Evolutionary conservation across 768 basidiomycete species (phyloP).

Genomic region (Trametes sanguinea): DNA sequence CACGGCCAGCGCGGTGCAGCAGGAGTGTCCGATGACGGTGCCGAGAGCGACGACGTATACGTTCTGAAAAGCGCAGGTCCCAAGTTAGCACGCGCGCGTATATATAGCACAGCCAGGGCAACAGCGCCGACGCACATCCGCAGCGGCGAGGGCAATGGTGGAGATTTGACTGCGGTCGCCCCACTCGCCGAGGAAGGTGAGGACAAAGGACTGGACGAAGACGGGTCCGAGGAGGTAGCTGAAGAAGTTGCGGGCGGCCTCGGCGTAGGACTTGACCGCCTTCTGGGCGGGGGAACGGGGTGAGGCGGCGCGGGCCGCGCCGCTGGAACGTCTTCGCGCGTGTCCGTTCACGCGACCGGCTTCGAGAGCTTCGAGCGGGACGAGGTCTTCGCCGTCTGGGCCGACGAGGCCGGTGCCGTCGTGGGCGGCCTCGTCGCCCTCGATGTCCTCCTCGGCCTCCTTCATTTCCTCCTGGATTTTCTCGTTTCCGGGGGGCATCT

Average conservation of each 20-base stretch:
- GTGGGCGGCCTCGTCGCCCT: constrained; percentile 66
- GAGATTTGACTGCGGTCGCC: constrained; percentile 97
- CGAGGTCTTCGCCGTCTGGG: constrained; percentile 40
- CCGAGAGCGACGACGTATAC: constrained; percentile 90
- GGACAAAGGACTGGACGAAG: constrained; percentile 90
- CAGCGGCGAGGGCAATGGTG: constrained; percentile 92
- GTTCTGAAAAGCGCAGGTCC: constrained; percentile 55
- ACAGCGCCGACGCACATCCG: constrained; percentile 60
- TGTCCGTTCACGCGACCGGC: constrained; percentile 49
- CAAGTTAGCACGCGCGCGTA: constrained; percentile 9
- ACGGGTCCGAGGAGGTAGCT: constrained; percentile 86
- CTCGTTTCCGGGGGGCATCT: constrained; percentile 75
- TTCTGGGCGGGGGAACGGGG: constrained; percentile 21
- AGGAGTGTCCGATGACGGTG: constrained; percentile 84
- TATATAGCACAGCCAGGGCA: constrained; percentile 2
- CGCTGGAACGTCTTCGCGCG: constrained; percentile 12
- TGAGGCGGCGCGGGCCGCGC: constrained; percentile 18
- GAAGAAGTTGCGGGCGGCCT: constrained; percentile 81
- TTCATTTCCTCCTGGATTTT: constrained; percentile 94
- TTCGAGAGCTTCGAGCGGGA: constrained; percentile 77
- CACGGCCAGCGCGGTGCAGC: constrained; percentile 88
- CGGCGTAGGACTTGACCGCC: constrained; percentile 37
- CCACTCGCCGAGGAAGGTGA: constrained; percentile 99
- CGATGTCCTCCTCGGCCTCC: constrained; percentile 95
- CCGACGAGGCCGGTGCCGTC: constrained; percentile 42